Evolutionary conservation across 2,329 filamentous ascomycete species (phyloP), one percentile per base, ranked within the genome.

Genomic region (Colletotrichum spaethianum): DNA sequence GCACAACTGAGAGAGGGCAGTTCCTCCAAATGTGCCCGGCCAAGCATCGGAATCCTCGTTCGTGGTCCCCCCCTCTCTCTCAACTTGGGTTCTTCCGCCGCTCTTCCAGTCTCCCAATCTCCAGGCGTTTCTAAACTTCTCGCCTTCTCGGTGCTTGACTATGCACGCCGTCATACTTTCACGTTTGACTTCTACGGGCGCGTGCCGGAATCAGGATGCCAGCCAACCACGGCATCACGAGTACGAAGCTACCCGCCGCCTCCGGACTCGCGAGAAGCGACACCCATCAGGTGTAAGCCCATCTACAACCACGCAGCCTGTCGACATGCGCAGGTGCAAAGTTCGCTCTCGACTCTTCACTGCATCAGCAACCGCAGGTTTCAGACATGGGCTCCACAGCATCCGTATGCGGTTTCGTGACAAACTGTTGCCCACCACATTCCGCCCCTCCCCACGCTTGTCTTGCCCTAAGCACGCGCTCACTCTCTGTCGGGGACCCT

Each of bases 381-480:
- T 72, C 69, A 72, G 63, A 72, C 56, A 50, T 36, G 64, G 57
- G 59, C 65, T 70, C 69, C 65, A 72, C 69, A 69, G 52, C 65
- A 67, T 46, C 56, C 44, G 46, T 72, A 77, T 78, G 76, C 78
- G 76, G 76, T 80, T 78, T 78, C 79, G 78, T 78, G 76, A 74
- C 77, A 77, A 79, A 63, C 60, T 63, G 57, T 46, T 68, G 57
- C 64, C 79, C 79, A 80, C 78, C 78, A 75, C 77, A 79, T 79
- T 77, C 75, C 72, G 70, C 70, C 75, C 48, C 31, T 52, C 62
- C 50, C 57, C 57, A 69, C 64, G 64, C 69, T 63, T 74, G 73
- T 70, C 60, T 65, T 71, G 71, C 73, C 71, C 73, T 73, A 74
- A 73, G 48, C 53, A 61, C 60, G 57, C 64, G 40, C 57, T 44